Conservation (phyloP, 2,329 filamentous ascomycete genomes). For the Scedosporium apiospermum region DNA sequence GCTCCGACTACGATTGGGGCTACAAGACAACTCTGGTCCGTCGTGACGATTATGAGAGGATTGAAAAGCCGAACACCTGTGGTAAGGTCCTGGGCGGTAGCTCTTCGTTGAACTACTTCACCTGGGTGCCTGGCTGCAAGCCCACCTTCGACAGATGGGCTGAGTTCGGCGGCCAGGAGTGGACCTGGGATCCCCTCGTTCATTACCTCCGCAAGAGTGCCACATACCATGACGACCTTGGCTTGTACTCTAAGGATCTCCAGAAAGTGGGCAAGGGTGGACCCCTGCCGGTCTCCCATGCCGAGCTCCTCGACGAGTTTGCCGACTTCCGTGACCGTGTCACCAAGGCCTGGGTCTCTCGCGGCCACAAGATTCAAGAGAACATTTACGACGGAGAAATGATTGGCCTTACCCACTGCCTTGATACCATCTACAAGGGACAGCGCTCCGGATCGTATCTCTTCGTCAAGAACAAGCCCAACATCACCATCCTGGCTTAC, state of each 20-base stretch:
- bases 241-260: conserved; percentile 27
- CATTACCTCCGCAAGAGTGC: conserved; percentile 46
- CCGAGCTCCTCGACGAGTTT: conserved; percentile 43
- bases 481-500: conserved; percentile 28
- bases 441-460: conserved; percentile 38
- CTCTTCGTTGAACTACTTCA: conserved; percentile 52
- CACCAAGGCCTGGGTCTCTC: conserved; percentile 34
- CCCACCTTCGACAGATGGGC: conserved; percentile 58
- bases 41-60: conserved; percentile 46
- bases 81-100: conserved; percentile 51
- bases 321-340: conserved; percentile 31
- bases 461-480: conserved; percentile 31
- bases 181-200: conserved; percentile 44
- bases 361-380: conserved; percentile 38
- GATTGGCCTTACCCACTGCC: conserved; percentile 41
- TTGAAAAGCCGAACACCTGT: conserved; percentile 35
- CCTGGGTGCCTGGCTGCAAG: conserved; percentile 50
- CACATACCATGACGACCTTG: conserved; percentile 29
- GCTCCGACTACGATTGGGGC: conserved; percentile 27
- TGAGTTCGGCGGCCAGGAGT: conserved; percentile 62
- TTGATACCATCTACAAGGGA: conserved; percentile 46
- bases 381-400: conserved; percentile 48
- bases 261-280: conserved; percentile 42
- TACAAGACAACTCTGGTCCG: conserved; percentile 47
- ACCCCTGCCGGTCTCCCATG: conserved; percentile 43